Evolutionary conservation across 1,284 basidiomycete genomes (phyloP), one percentile per base, ranked within the genome.

Genomic region (Fomitopsis pinicola): DNA sequence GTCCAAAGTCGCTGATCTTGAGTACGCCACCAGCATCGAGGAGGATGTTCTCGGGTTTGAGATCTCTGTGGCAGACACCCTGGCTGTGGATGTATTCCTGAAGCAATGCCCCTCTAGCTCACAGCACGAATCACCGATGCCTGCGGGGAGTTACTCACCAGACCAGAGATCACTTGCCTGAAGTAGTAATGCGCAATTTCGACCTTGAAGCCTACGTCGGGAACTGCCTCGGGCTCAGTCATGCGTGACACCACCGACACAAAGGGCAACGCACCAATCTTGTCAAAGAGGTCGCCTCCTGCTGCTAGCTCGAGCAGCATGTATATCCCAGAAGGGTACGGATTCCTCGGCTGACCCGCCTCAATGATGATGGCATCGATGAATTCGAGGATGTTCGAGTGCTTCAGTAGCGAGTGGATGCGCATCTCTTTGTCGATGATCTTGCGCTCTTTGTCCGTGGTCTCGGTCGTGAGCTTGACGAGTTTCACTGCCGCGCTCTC

Each of bases 251-350:
- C 2, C 12, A 17, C 48, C 5, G 3, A 12, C 28, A 33, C 14
- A 14, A 22, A 50, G 28, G 12, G 12, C 14, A 33, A 54, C 44
- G 33, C 4, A 95, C 95, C 92, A 63, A 99, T 98, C 80, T 98
- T 98, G 77, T 99, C 97, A 73, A 99, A 99, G 45, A 99, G 76
- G 74, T 99, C 97, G 0, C 97, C 97, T 50, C 95, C 96, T 0
- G 89, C 89, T 0, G 96, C 97, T 45, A 97, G 80, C 74, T 98
- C 97, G 65, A 99, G 78, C 30, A 98, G 78, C 81, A 99, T 94
- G 72, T 98, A 99, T 46, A 95, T 82, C 0, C 92, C 95, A 0
- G 93, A 89, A 0, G 88, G 76, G 68, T 87, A 92, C 0, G 75
- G 71, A 4, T 78, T 73, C 59, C 82, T 78, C 61, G 35, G 52